Base-by-base conservation (phyloP, 2,329 filamentous ascomycete species). In the Diaporthe amygdali region DNA sequence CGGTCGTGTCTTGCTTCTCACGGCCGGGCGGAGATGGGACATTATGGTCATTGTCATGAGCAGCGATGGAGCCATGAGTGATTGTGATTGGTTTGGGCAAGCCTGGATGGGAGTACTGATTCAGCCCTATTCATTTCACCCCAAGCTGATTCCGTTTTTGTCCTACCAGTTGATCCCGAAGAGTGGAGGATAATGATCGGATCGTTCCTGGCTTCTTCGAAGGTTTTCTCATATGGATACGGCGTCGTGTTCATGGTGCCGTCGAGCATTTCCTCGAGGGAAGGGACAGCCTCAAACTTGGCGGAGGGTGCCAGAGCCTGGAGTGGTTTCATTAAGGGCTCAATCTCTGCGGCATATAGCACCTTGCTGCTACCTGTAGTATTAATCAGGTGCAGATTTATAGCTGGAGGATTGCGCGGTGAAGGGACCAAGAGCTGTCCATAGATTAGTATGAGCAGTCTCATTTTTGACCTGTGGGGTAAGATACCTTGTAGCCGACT, bases 401-500 rank as follows among this genome's bases (percentile, higher is more conserved):
- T 74, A 2, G 68, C 27, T 0, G 75, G 68, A 0, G 74, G 66
- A 61, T 77, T 77, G 0, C 76, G 72, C 1, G 76, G 75, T 6
- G 76, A 78, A 1, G 73, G 74, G n/a, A 77, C 30, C 2, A 78
- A 56, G 34, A 75, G 47, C 75, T 77, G 34, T 52, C 12, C 22
- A 9, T 32, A 22, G 49, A 70, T 30, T 41, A 59, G 17, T 20
- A 41, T 14, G 12, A 17, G 9, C 12, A 44, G n/a, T n/a, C n/a
- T n/a, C 30, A 15, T 39, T 47, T 12, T 22, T 49, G 5, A 17
- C 34, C 14, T 46, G n/a, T 14, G 25, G 10, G 14, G 20, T 22
- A 17, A 25, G 17, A 6, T 14, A 76, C 79, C 54, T 80, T 81
- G 44, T 82, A 81, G 5, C 82, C 81, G 47, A 77, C 79, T 72